Evolutionary conservation across 31 red algal species (phyloP).

Genomic region (Endocladia muricata): DNA sequence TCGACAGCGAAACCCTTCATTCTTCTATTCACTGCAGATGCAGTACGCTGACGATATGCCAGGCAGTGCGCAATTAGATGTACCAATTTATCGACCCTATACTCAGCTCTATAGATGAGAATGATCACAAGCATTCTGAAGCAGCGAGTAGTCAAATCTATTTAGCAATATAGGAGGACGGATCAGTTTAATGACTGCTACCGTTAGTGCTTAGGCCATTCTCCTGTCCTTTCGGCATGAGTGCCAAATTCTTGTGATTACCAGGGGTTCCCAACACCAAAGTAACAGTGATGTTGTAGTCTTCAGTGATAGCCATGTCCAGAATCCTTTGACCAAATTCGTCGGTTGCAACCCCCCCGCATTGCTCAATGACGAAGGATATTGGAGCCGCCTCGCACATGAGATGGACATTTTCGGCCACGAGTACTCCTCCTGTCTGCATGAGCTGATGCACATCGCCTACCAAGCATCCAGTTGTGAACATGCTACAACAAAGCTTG

Average conservation of each 20-base stretch:
- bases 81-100: too few relatives aligned
- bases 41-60: too few relatives aligned
- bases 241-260: conserved; percentile 36
- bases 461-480: conserved; percentile 69
- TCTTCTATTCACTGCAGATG: too few relatives aligned
- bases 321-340: conserved; percentile 75
- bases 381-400: conserved; percentile 94
- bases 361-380: conserved; percentile 91
- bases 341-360: conserved; percentile 77
- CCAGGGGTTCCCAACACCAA: conserved; percentile 40
- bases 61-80: too few relatives aligned
- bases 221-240: conserved; percentile 23
- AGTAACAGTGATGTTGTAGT: conserved; percentile 65
- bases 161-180: too few relatives aligned
- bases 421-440: conserved; percentile 81
- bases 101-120: too few relatives aligned
- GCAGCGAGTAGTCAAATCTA: too few relatives aligned
- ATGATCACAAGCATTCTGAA: too few relatives aligned
- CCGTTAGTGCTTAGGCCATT: conserved; percentile 28
- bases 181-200: too few relatives aligned
- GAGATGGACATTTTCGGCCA: conserved; percentile 69
- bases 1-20: too few relatives aligned
- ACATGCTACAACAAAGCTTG: conserved; percentile 54
- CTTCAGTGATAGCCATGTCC: conserved; percentile 64
- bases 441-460: conserved; percentile 79